These are phyloP conservation scores for Turritis glabra DNA, from an alignment of 345 rosid species.

Conservation along the genomic window DNA sequence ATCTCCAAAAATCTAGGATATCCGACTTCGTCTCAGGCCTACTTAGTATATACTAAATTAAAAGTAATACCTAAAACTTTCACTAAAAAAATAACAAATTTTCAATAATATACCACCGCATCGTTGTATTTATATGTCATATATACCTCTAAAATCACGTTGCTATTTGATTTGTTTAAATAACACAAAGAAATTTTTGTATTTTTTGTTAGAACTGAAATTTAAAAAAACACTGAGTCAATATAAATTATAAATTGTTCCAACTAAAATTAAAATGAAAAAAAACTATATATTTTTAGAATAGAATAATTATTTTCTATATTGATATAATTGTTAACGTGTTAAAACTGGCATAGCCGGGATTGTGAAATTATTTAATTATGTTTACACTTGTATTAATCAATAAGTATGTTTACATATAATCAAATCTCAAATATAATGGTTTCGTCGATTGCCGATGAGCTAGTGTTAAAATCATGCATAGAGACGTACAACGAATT, in stretches of 20 bases:
- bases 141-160: not conserved
- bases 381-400: not conserved
- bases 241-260: not conserved
- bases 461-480: no score
- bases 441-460: not conserved
- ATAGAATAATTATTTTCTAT: not conserved
- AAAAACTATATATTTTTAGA: not conserved
- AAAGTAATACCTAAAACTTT: not conserved
- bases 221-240: not conserved
- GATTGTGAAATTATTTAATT: not conserved
- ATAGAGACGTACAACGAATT: not conserved
- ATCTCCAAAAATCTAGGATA: no score
- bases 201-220: not conserved
- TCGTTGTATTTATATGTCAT: not conserved
- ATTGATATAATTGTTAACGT: not conserved
- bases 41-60: no score
- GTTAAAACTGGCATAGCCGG: not conserved
- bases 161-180: not conserved
- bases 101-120: not conserved
- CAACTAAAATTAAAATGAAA: not conserved
- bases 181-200: not conserved
- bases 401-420: not conserved
- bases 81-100: no score
- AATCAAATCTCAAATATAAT: not conserved
- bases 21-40: no score